Conservation (phyloP, 305 asterid genomes). For the Solanum hybrid region DNA sequence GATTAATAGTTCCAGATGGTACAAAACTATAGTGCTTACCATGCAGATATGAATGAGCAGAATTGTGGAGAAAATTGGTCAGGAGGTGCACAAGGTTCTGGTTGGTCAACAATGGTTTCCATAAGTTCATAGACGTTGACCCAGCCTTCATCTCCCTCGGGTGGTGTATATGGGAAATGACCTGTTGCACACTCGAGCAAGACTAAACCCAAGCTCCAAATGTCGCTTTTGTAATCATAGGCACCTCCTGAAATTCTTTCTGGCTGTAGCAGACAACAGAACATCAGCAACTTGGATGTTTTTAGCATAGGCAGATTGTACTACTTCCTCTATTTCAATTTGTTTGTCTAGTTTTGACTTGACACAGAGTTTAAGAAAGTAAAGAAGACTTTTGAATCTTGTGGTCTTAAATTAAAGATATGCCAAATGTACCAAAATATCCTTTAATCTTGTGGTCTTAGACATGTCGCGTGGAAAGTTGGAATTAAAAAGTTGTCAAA, state of each 20-base stretch:
- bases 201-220: conserved; percentile 94
- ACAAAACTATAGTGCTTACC: conserved; percentile 32
- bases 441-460: neutral
- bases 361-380: neutral
- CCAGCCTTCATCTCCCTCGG: conserved; percentile 81
- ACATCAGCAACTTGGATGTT: neutral
- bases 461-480: neutral
- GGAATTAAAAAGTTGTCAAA: neutral
- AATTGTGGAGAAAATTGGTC: conserved; percentile 76
- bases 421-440: neutral
- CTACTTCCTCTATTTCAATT: neutral
- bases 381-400: neutral
- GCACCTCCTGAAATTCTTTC: conserved; percentile 76
- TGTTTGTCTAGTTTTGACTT: neutral
- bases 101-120: conserved; percentile 77
- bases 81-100: conserved; percentile 70
- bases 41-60: conserved; percentile 83
- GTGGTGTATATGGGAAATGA: conserved; percentile 71
- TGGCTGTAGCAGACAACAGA: conserved; percentile 44
- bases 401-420: neutral
- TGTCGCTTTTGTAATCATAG: conserved; percentile 81
- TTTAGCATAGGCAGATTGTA: neutral
- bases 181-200: conserved; percentile 88
- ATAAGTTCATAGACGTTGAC: conserved; percentile 74
- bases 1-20: neutral